Base-by-base conservation (phyloP, 805 yeast genomes). In the Candida ortonii region DNA sequence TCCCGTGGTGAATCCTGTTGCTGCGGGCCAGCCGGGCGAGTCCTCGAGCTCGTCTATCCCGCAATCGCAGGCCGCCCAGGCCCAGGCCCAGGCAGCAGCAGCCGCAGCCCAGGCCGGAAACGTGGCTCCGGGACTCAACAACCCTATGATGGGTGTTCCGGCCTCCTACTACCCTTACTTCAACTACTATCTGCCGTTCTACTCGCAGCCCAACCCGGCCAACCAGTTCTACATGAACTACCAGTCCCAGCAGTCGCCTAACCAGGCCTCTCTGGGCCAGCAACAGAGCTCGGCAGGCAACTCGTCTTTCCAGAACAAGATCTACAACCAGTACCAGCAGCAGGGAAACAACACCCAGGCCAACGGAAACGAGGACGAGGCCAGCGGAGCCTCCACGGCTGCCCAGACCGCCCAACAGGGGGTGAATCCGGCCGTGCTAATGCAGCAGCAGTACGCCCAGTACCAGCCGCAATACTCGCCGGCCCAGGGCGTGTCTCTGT, bases 101-200 rank as follows among this genome's bases (percentile, higher is more conserved):
- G 39, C 39, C 27, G 40, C 36, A 15, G 44, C 47, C 25, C 44
- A 44, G 25, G 50, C 46, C 16, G 39, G 38, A 12, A 33, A 38
- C 28, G 49, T 39, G 8, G 39, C 50, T 11, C 49, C 54, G 30
- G 53, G 49, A 25, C 38, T 50, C 42, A 48, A 36, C 33, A 47
- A 46, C 29, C 59, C 59, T 41, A 53, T 54, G 56, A 49, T 54
- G 51, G 54, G 57, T 29, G 43, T 50, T 24, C 60, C 60, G 36
- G 53, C 50, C 22, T 49, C 53, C 13, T 52, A 46, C 43, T 57
- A 50, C 46, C 60, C 57, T 34, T 57, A 49, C 48, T 54, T 49
- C 52, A 53, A 53, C 50, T 57, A 55, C 44, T 57, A 55, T 34
- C 42, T 49, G 29, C 58, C 57, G 25, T 52, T 46, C 44, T 50